phyloP scores from a whole-genome alignment of 108 stramenopile species.

The Cylindrotheca closterium region DNA sequence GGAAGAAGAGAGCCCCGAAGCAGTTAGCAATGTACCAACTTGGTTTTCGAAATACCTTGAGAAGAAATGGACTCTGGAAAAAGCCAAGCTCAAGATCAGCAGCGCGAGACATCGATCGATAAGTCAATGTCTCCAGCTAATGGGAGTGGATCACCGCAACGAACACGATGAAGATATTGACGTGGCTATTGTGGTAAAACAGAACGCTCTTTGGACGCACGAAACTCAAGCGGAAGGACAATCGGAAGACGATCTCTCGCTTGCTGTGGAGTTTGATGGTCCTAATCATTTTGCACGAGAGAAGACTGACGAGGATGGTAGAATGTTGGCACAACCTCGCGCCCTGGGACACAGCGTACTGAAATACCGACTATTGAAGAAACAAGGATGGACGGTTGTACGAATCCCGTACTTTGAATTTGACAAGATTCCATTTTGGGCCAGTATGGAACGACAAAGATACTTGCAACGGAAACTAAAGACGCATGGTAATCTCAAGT shows the following conservation, averaged over 20 bases:
- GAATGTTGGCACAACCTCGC: constrained; percentile 41
- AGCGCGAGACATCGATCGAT: constrained; percentile 77
- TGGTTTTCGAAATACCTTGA: constrained; percentile 64
- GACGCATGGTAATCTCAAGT: constrained; percentile 75
- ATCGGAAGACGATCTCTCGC: constrained; percentile 26
- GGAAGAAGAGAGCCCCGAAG: constrained; percentile 62
- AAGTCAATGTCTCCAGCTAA: constrained; percentile 65
- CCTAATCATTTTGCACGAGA: constrained; percentile 82
- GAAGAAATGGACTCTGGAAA: constrained; percentile 71
- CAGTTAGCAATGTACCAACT: constrained; percentile 47
- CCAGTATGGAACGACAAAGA: constrained; percentile 84
- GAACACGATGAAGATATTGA: constrained; percentile 92
- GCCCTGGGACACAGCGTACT: constrained; percentile 82
- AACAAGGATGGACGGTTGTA: constrained; percentile 83
- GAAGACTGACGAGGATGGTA: constrained; percentile 26
- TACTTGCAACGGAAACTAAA: constrained; percentile 85
- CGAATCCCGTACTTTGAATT: constrained; percentile 88
- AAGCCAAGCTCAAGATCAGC: constrained; percentile 67
- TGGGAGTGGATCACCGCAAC: constrained; percentile 80
- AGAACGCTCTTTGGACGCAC: constrained; percentile 67
- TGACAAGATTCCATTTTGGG: constrained; percentile 89
- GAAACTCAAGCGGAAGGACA: constrained; percentile 35
- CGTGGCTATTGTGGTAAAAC: constrained; percentile 79
- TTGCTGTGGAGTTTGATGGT: constrained; percentile 90
- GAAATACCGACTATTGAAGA: constrained; percentile 82